Evolutionary conservation across 441 rosid species (phyloP).

Genomic region (Syzygium malaccense): DNA sequence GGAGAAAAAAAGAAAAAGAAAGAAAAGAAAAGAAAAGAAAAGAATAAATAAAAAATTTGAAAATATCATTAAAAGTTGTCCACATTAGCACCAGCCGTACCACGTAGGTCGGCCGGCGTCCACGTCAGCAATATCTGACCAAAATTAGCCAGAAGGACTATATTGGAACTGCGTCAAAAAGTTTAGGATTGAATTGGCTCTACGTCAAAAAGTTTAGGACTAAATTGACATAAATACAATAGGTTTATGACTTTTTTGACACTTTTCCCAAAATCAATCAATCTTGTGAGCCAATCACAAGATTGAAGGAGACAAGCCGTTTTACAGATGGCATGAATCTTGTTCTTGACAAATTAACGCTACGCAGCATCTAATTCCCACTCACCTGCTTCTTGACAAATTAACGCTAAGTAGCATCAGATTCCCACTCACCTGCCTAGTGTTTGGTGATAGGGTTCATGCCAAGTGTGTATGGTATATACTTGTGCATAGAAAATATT

Average conservation of each 20-base stretch:
- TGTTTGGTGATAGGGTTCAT: no score
- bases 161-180: background rate
- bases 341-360: background rate
- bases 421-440: background rate
- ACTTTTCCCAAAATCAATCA: background rate
- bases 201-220: no score
- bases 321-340: background rate
- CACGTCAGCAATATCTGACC: background rate
- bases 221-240: no score
- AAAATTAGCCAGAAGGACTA: no score
- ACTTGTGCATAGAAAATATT: background rate
- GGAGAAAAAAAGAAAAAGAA: no score
- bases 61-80: no score
- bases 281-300: background rate
- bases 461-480: background rate
- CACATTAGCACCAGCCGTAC: accelerated
- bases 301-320: background rate
- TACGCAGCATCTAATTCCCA: background rate
- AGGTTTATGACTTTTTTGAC: background rate
- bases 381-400: no score
- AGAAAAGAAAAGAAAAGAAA: background rate
- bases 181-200: background rate
- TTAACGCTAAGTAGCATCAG: no score
- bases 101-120: background rate
- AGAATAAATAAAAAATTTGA: no score